A percentile compares a stretch with the other conserved stretches of the same genome.
Evolutionary conservation across 2,329 filamentous ascomycete species (phyloP).

Genomic region (Magnaporthiopsis incrustans): DNA sequence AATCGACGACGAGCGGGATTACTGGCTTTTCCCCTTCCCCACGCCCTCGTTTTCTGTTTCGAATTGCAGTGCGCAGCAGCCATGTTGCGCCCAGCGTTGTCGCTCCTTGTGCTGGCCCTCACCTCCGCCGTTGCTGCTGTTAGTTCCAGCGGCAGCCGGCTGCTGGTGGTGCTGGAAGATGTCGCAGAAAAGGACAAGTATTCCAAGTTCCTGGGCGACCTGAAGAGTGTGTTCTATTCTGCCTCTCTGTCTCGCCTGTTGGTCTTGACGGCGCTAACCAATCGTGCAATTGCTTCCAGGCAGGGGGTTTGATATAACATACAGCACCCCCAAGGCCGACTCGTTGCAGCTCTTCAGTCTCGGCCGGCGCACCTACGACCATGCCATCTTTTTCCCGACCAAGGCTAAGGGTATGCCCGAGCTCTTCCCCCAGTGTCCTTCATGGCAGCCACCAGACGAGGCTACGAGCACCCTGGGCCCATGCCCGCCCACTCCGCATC

Average conservation of each 20-base stretch:
- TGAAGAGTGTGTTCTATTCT: conserved; percentile 47
- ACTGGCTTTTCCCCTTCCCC: neutral
- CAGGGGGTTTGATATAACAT: conserved; percentile 73
- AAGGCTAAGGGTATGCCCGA: conserved; percentile 70
- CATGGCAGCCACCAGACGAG: no score
- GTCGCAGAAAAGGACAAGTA: conserved; percentile 73
- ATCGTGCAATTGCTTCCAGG: conserved; percentile 36
- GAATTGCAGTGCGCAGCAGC: conserved; percentile 3
- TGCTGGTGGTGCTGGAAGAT: conserved; percentile 84
- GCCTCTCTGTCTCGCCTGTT: neutral
- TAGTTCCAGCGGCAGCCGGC: conserved; percentile 69
- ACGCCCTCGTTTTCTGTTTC: conserved; percentile 9
- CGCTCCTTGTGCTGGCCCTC: conserved; percentile 60
- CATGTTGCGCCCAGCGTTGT: conserved; percentile 35
- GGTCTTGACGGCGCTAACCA: conserved; percentile 13
- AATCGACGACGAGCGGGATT: neutral
- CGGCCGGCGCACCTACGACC: conserved; percentile 84
- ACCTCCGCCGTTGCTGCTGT: conserved; percentile 62
- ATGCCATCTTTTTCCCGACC: conserved; percentile 78
- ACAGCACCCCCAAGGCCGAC: conserved; percentile 77
- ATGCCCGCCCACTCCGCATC: conserved; percentile 79
- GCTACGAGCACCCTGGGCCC: conserved; percentile 63
- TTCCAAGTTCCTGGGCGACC: conserved; percentile 68
- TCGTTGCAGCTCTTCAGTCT: conserved; percentile 71
- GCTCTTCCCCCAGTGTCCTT: neutral